Evolutionary conservation across 495 filamentous ascomycete species (phyloP).

Genomic region (Xylaria grammica): DNA sequence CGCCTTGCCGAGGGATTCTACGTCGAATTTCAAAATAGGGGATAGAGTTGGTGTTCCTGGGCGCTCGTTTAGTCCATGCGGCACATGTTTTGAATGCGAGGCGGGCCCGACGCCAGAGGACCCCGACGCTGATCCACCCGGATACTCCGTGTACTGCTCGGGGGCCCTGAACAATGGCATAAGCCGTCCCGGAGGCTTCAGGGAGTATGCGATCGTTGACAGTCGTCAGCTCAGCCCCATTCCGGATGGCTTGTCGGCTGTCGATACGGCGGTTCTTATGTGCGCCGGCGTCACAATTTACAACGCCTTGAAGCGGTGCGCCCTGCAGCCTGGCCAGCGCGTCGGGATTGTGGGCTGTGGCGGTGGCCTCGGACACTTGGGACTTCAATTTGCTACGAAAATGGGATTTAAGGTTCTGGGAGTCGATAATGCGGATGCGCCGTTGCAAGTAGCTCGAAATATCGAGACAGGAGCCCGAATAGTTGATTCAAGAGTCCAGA

Average conservation of each 20-base stretch:
- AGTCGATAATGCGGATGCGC: slow-evolving; percentile 37
- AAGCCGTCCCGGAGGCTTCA: slow-evolving; percentile 30
- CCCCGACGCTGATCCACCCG: slow-evolving; percentile 35
- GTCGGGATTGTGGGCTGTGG: slow-evolving; percentile 58
- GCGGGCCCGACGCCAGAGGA: slow-evolving; percentile 19
- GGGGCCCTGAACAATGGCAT: slow-evolving; percentile 28
- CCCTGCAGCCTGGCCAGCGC: slow-evolving; percentile 46
- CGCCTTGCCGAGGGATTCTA: slow-evolving; percentile 18
- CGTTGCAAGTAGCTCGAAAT: slow-evolving; percentile 25
- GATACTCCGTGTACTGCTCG: slow-evolving; percentile 44
- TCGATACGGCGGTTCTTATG: slow-evolving; percentile 55
- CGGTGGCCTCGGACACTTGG: slow-evolving; percentile 62
- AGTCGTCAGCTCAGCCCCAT: slow-evolving; percentile 34
- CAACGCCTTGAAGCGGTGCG: slow-evolving; percentile 49
- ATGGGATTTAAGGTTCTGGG: slow-evolving; percentile 62
- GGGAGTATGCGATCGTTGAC: slow-evolving; percentile 35
- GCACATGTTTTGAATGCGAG: slow-evolving; percentile 44
- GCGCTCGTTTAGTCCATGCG: slow-evolving; percentile 45
- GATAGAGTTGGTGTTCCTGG: slow-evolving; percentile 45
- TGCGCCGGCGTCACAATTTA: slow-evolving; percentile 62
- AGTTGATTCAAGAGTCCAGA: slow-evolving; percentile 28
- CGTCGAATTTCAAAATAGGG: slow-evolving; percentile 24
- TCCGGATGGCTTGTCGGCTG: slow-evolving; percentile 40
- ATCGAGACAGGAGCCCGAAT: slow-evolving; percentile 16
- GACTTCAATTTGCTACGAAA: slow-evolving; percentile 58